Percentiles rank a stretch among this genome's conserved stretches.
These are phyloP conservation scores for Mucor piriformis DNA, from an alignment of 371 early-diverging fungal genomes.

Conservation along the genomic window DNA sequence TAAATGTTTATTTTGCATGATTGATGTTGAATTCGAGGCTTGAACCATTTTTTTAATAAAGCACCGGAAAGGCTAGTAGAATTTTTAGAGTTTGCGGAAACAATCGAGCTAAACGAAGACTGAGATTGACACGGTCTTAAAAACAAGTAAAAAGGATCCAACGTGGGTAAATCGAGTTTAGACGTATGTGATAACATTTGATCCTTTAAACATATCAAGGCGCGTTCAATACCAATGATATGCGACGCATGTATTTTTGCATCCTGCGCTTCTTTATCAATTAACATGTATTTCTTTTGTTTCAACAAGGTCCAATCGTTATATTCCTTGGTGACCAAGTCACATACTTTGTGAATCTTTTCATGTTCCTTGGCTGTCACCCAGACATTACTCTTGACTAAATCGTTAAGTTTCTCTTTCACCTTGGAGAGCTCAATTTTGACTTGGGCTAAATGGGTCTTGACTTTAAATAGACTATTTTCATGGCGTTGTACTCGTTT, in stretches of 20 bases:
- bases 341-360: constrained; percentile 11
- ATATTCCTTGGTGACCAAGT: constrained; percentile 5
- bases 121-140: neutral
- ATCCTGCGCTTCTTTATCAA: constrained; percentile 16
- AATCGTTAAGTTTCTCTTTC: neutral
- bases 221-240: constrained; percentile 27
- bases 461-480: constrained; percentile 4
- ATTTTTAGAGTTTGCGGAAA: constrained; percentile 12
- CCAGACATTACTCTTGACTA: constrained; percentile 16
- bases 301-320: neutral
- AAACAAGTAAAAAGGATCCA: neutral
- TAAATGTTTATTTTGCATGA: neutral
- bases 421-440: neutral
- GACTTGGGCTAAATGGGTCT: constrained; percentile 8
- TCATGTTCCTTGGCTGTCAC: constrained; percentile 24
- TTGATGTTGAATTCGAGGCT: constrained; percentile 1
- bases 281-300: neutral
- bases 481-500: constrained; percentile 17
- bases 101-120: constrained; percentile 1
- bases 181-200: neutral
- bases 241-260: constrained; percentile 19
- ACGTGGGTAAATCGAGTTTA: too few species aligned
- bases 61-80: constrained; percentile 6
- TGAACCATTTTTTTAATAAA: constrained; percentile 14
- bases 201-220: constrained; percentile 6